Conservation (phyloP, 768 basidiomycete genomes). For the Pulveroboletus sp. region DNA sequence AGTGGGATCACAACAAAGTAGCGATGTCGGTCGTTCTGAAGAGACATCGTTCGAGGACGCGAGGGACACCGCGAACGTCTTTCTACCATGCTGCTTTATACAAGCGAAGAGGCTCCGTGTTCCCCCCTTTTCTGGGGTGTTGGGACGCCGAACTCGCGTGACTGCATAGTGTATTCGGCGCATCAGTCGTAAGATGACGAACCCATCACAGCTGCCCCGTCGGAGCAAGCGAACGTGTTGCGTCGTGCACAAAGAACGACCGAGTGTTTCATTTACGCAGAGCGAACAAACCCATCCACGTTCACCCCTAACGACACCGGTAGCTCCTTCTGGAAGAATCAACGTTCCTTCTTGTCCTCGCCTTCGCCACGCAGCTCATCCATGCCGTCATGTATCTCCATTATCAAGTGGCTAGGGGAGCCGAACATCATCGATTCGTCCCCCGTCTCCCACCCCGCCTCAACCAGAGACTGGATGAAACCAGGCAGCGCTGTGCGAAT, state of each 20-base stretch:
- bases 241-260: background rate
- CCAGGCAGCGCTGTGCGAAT: conserved; percentile 11
- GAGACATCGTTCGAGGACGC: conserved; percentile 12
- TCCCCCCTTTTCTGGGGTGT: background rate
- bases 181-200: background rate
- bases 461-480: conserved; percentile 16
- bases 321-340: background rate
- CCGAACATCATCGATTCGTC: conserved; percentile 31
- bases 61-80: background rate
- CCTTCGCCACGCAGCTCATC: background rate
- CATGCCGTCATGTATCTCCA: conserved; percentile 7
- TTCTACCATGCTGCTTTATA: conserved; percentile 3
- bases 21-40: conserved; percentile 39
- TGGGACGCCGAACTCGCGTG: background rate
- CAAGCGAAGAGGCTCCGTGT: background rate
- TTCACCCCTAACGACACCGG: no score
- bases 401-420: conserved; percentile 21
- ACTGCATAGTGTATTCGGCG: no score
- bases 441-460: conserved; percentile 37
- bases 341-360: conserved; percentile 19
- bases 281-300: no score
- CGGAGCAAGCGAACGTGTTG: background rate
- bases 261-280: background rate
- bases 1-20: conserved; percentile 62
- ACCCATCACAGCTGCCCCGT: no score